Percentiles rank a stretch among this genome's conserved stretches.
Evolutionary conservation across 163 green algal genomes (phyloP).

Genomic region (Scenedesmus sp.): DNA sequence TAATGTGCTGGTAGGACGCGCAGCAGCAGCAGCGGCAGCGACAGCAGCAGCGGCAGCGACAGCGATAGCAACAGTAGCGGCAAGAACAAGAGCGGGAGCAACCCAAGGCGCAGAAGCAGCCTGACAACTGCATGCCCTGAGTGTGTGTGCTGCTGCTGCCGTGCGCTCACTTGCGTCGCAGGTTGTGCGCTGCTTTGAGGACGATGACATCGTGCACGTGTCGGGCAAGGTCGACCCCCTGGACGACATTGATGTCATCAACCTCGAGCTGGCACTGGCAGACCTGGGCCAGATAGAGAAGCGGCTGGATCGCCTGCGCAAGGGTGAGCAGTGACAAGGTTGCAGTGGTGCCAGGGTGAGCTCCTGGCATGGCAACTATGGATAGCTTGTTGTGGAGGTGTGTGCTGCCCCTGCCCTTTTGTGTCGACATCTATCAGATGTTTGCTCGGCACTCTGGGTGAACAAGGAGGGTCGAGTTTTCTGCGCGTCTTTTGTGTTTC

Average conservation of each 20-base stretch:
- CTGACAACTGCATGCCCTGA: conserved; percentile 75
- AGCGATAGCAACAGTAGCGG: background rate
- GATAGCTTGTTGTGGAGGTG: too few species aligned
- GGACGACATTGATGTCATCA: conserved; percentile 96
- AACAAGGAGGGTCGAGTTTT: too few species aligned
- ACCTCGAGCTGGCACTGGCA: conserved; percentile 96
- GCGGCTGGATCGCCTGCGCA: conserved; percentile 83
- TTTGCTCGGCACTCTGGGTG: too few species aligned
- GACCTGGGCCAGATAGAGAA: conserved; percentile 94
- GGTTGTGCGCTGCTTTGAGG: conserved; percentile 98
- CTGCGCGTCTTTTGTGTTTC: background rate
- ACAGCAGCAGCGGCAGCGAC: background rate
- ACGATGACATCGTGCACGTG: conserved; percentile 92
- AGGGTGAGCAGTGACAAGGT: conserved; percentile 68
- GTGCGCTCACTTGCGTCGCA: conserved; percentile 63
- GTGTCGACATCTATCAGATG: too few species aligned
- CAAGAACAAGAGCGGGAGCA: background rate
- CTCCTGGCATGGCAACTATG: too few species aligned
- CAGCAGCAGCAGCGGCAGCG: background rate
- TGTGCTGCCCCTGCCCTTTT: too few species aligned
- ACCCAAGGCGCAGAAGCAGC: background rate
- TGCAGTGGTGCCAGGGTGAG: background rate
- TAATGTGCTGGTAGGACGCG: background rate
- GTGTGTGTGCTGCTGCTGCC: background rate
- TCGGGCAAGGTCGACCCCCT: conserved; percentile 74